Percentiles rank a stretch among this genome's conserved stretches.
phyloP scores from a whole-genome alignment of 2,329 filamentous ascomycete species.

The Exophiala mesophila region DNA sequence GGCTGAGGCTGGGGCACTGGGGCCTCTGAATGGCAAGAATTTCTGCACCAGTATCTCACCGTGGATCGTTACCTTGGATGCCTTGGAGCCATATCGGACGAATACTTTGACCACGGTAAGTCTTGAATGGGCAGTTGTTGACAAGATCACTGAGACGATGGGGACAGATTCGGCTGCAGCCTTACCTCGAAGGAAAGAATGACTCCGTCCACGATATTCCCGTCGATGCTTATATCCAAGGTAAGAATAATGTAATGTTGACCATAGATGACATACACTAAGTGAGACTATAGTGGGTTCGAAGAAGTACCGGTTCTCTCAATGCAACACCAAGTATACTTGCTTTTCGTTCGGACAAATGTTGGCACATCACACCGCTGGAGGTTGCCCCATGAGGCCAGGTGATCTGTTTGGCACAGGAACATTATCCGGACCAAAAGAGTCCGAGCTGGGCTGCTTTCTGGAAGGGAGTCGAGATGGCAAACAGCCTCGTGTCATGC shows the following conservation, averaged over 20 bases:
- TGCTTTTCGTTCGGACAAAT: slow-evolving; percentile 6
- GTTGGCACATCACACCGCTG: slow-evolving; percentile 8
- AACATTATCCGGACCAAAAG: slow-evolving; percentile 2
- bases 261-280: background rate
- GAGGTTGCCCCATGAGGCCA: background rate
- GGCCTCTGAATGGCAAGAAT: slow-evolving; percentile 11
- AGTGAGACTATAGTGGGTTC: no score
- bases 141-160: background rate
- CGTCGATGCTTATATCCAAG: slow-evolving; percentile 3
- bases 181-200: no score
- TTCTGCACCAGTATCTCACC: slow-evolving; percentile 11
- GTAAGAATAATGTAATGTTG: background rate
- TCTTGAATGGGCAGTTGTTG: background rate
- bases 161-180: no score
- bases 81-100: no score
- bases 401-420: slow-evolving; percentile 6
- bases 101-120: background rate
- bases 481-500: slow-evolving; percentile 43
- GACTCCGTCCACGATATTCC: slow-evolving; percentile 4
- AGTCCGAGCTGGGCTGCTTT: slow-evolving; percentile 3
- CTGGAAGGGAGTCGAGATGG: background rate
- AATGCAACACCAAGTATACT: no score
- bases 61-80: slow-evolving; percentile 10
- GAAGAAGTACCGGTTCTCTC: no score
- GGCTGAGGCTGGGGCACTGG: slow-evolving; percentile 43